Evolutionary conservation across 2,329 filamentous ascomycete species (phyloP), one percentile per base, ranked within the genome.

Genomic region (Purpureocillium lavendulum): DNA sequence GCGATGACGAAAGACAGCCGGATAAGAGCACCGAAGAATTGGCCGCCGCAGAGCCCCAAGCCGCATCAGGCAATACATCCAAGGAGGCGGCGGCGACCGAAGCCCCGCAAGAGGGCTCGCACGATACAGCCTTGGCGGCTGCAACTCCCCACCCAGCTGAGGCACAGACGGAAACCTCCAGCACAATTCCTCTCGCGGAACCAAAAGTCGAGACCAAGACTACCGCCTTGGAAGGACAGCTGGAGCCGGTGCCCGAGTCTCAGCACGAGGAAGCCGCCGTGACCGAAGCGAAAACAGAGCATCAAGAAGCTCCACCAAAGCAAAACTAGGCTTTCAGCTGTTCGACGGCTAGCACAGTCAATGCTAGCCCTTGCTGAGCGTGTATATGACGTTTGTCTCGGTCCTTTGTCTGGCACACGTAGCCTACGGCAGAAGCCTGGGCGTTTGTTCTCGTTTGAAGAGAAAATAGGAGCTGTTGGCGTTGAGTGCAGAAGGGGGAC

Each of bases 1-100:
- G 36, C 8, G 43, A 47, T 10, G 55, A 54, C 15, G 45, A 50
- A 11, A 48, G 48, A 26, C 45, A 42, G 15, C 7, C 32, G 9
- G 44, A 45, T n/a, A 38, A 30, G 21, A 16, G 4, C 6, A n/a
- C 5, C 1, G 44, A 40, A 15, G 11, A 28, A 13, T n/a, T 29
- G 11, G 40, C 33, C 21, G 13, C 24, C 12, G 3, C 14, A 11
- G n/a, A 5, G 16, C 13, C 7, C 9, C 31, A 31, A 32, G 31
- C 21, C 4, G 7, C 17, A 17, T 6, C 15, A 6, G 32, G 5
- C 4, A 14, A 34, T 4, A 7, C 4, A 14, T 21, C 18, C 2
- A 12, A 21, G 28, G 36, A 38, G 13, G 30, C 11, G 21, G n/a
- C 26, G 16, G 17, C 26, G 33, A 31, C 34, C 17, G 33, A 8